Evolutionary conservation across 1,284 basidiomycete genomes (phyloP).

Genomic region (Clitocybe nebularis): DNA sequence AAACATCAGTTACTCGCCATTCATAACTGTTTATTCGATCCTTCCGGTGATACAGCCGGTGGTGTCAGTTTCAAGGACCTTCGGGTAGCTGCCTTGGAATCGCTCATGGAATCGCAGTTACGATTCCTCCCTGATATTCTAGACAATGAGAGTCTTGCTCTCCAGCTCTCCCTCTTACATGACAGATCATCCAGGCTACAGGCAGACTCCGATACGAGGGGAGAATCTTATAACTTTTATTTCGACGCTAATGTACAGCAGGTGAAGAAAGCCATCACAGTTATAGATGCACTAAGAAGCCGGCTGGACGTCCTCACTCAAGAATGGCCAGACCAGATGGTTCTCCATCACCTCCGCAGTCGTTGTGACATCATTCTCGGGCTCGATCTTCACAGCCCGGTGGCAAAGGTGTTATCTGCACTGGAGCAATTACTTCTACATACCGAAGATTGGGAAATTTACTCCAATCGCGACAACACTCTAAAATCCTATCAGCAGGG

Average conservation of each 20-base stretch:
- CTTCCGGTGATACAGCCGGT: slow-evolving; percentile 2
- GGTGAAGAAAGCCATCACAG: slow-evolving; percentile 52
- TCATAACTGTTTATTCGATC: slow-evolving; percentile 33
- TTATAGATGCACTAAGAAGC: slow-evolving; percentile 49
- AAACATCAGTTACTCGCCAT: slow-evolving; percentile 31
- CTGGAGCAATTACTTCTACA: slow-evolving; percentile 87
- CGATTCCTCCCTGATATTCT: slow-evolving; percentile 37
- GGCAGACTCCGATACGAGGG: slow-evolving; percentile 14
- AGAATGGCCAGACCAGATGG: slow-evolving; percentile 98
- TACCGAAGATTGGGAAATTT: slow-evolving; percentile 96
- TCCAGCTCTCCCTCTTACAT: slow-evolving; percentile 44
- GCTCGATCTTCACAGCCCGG: slow-evolving; percentile 66
- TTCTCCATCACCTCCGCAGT: slow-evolving; percentile 79
- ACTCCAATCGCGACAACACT: slow-evolving; percentile 84
- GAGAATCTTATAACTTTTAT: slow-evolving; percentile 73
- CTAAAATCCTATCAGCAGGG: slow-evolving; percentile 67
- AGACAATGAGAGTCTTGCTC: slow-evolving; percentile 44
- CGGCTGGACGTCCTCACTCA: slow-evolving; percentile 59
- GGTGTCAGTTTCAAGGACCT: slow-evolving; percentile 22
- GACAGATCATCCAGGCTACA: slow-evolving; percentile 30
- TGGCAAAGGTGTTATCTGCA: slow-evolving; percentile 82
- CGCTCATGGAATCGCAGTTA: slow-evolving; percentile 29
- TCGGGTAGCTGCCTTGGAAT: slow-evolving; percentile 25
- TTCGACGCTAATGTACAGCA: slow-evolving; percentile 69
- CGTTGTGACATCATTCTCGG: slow-evolving; percentile 72